Evolutionary conservation across 1,284 basidiomycete genomes (phyloP), one percentile per base, ranked within the genome.

Genomic region (Peniophora sp.): DNA sequence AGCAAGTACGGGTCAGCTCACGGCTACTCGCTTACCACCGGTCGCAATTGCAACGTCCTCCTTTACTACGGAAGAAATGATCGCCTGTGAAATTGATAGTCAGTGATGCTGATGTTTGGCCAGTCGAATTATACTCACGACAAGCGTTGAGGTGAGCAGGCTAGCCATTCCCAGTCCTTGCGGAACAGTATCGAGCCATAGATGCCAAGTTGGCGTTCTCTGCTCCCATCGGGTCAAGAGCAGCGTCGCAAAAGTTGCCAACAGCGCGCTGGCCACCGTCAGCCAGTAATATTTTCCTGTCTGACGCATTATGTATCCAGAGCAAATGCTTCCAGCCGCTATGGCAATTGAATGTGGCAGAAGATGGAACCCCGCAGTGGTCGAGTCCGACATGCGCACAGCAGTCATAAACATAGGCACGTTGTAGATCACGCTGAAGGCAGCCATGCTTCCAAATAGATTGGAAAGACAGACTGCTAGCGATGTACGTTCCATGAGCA

Each of bases 331-430:
- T 22, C 91, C 92, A 2, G 78, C 69, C 15, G 90, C 85, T 50
- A 93, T 78, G 47, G 86, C 82, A 55, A 89, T 66, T 78, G 90
- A 91, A 70, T 93, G 91, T 24, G 93, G 93, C 46, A 97, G 75
- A 34, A 97, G 68, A 70, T 93, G 93, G 17, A 88, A 68, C 15
- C 90, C 34, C n/a, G 34, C 34, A 36, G 10, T 36, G 10, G 34
- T 36, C 34, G 34, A 36, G n/a, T 10, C 10, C 10, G 34, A 10
- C 51, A 92, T 71, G 54, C 80, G 79, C 44, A 94, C 93, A n/a
- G 91, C 85, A 52, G 88, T 85, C 61, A 92, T 95, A 70, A 90
- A 94, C n/a, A n/a, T n/a, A n/a, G n/a, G n/a, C n/a, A n/a, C n/a
- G n/a, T n/a, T n/a, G n/a, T n/a, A n/a, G n/a, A n/a, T n/a, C n/a